Percentiles rank a stretch among this genome's conserved stretches.
Evolutionary conservation across 2,329 filamentous ascomycete species (phyloP).

Genomic region (Trichothecium sympodiale): DNA sequence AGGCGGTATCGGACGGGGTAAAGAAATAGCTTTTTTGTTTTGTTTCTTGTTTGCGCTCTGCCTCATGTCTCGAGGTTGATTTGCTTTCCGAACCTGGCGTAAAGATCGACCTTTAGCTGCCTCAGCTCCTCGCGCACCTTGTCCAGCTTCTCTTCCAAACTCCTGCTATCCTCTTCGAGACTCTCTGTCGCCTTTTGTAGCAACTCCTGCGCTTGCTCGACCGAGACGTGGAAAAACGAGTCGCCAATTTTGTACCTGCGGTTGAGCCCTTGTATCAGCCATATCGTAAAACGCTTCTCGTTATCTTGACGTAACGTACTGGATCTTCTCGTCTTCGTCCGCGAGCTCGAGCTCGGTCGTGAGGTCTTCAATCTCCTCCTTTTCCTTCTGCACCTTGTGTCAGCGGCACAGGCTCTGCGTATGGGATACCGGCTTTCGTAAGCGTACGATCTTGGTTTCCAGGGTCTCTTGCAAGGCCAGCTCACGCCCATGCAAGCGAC

Average conservation of each 20-base stretch:
- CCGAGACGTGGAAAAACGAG: conserved; percentile 78
- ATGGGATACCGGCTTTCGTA: no score
- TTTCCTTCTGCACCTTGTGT: conserved; percentile 69
- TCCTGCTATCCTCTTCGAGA: conserved; percentile 66
- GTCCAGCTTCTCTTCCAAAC: conserved; percentile 65
- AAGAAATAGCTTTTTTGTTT: conserved; percentile 2
- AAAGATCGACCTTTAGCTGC: conserved; percentile 80
- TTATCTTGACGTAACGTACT: no score
- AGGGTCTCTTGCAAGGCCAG: conserved; percentile 69
- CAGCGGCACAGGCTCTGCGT: no score
- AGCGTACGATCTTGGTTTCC: conserved; percentile 61
- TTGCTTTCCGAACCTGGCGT: conserved; percentile 88
- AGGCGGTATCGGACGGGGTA: no score
- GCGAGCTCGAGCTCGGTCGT: conserved; percentile 84
- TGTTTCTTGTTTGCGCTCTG: conserved; percentile 6
- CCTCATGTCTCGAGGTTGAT: conserved; percentile 87
- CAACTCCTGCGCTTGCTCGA: conserved; percentile 79
- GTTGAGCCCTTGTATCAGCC: no score
- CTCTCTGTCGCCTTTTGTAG: conserved; percentile 59
- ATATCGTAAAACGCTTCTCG: no score
- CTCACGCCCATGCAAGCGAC: conserved; percentile 82
- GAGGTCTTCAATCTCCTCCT: conserved; percentile 93
- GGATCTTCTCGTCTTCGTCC: conserved; percentile 88
- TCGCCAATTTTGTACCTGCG: conserved; percentile 94
- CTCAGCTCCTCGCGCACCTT: conserved; percentile 77